Conservation (phyloP, 352 stramenopile genomes). For the Globisporangium alternatum region DNA sequence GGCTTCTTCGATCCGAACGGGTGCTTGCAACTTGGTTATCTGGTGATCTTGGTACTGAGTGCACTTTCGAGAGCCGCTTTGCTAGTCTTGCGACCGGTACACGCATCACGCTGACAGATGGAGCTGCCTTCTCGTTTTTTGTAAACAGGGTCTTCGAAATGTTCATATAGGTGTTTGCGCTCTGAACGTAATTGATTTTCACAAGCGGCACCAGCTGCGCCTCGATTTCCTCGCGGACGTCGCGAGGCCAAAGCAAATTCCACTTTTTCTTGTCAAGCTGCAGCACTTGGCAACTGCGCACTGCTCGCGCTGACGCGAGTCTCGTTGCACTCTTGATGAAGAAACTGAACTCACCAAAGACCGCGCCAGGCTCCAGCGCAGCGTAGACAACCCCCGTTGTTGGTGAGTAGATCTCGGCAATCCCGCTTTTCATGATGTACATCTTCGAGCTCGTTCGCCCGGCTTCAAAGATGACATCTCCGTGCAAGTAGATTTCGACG, state of each 20-base stretch:
- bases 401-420: slow-evolving; percentile 42
- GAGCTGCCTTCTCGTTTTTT: slow-evolving; percentile 38
- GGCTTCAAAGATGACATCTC: slow-evolving; percentile 55
- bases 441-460: slow-evolving; percentile 39
- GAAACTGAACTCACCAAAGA: slow-evolving; percentile 69
- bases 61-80: slow-evolving; percentile 6
- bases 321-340: slow-evolving; percentile 47
- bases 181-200: slow-evolving; percentile 33
- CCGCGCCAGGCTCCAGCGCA: slow-evolving; percentile 21
- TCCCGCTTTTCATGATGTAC: slow-evolving; percentile 48
- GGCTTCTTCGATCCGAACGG: not conserved
- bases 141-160: slow-evolving; percentile 70
- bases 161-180: slow-evolving; percentile 37
- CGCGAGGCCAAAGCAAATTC: slow-evolving; percentile 47
- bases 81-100: not conserved
- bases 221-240: slow-evolving; percentile 39
- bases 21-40: not conserved
- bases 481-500: slow-evolving; percentile 63
- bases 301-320: slow-evolving; percentile 41
- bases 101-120: slow-evolving; percentile 1
- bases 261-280: slow-evolving; percentile 50
- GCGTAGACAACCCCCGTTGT: slow-evolving; percentile 38
- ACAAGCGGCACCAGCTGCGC: slow-evolving; percentile 33
- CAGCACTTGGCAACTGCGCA: slow-evolving; percentile 61
- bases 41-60: not conserved